A percentile compares a stretch with the other conserved stretches of the same genome.
phyloP scores from a whole-genome alignment of 768 basidiomycete genomes.

The Pleurotus tuber-regium region DNA sequence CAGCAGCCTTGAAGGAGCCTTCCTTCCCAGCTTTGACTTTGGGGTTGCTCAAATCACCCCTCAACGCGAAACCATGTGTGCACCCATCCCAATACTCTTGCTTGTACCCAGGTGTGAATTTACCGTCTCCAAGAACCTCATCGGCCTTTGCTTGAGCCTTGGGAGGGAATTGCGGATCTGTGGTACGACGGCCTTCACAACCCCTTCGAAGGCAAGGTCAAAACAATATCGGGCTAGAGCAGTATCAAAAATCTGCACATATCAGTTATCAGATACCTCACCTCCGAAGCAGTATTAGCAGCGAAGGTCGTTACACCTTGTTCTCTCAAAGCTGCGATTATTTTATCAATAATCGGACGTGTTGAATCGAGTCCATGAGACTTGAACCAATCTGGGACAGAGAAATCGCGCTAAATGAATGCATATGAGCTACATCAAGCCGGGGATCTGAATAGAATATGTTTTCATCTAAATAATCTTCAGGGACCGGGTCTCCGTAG shows the following conservation, averaged over 20 bases:
- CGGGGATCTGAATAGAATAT: constrained; percentile 14
- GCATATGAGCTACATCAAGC: too few relatives aligned
- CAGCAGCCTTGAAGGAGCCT: constrained; percentile 46
- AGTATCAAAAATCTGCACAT: constrained; percentile 21
- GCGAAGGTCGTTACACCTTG: constrained; percentile 57
- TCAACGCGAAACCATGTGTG: constrained; percentile 40
- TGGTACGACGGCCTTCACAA: constrained; percentile 44
- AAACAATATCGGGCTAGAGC: constrained; percentile 30
- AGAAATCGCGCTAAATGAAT: constrained; percentile 31
- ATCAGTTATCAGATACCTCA: constrained; percentile 19
- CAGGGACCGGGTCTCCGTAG: constrained; percentile 37
- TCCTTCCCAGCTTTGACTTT: constrained; percentile 51
- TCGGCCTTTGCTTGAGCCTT: constrained; percentile 45
- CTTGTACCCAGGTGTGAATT: constrained; percentile 48
- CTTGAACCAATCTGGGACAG: constrained; percentile 40
- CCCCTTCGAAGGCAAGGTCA: constrained; percentile 57
- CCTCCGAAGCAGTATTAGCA: constrained; percentile 70
- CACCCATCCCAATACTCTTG: constrained; percentile 32
- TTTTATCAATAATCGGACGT: constrained; percentile 52
- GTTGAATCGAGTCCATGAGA: constrained; percentile 38
- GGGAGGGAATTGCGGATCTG: constrained; percentile 48
- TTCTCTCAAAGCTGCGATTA: constrained; percentile 53
- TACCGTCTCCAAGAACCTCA: constrained; percentile 42
- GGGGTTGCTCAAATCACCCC: constrained; percentile 38
- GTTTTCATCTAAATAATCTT: constrained; percentile 30